phyloP scores from a whole-genome alignment of 2,329 filamentous ascomycete species.

The Fusarium abutilonis region DNA sequence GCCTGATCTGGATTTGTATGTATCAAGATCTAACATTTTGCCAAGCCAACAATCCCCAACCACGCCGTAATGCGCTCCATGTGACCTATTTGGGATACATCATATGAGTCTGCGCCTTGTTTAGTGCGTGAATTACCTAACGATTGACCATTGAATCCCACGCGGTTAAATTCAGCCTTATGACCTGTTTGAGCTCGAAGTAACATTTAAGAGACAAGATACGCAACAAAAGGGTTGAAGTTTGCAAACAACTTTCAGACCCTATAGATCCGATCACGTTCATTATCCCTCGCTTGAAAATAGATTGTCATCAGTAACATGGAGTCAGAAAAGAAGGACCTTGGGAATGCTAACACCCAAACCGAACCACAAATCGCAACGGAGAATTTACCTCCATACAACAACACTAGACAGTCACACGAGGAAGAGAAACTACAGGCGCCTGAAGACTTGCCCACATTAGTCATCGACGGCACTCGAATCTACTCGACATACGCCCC shows the following conservation, averaged over 20 bases:
- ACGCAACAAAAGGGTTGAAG: too few relatives aligned
- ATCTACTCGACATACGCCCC: constrained; percentile 38
- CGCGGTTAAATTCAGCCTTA: background rate
- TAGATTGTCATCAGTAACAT: background rate
- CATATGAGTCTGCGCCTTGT: constrained; percentile 14
- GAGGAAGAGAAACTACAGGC: constrained; percentile 1
- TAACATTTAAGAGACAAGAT: background rate
- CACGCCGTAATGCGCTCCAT: background rate
- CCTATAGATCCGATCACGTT: background rate
- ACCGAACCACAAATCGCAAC: background rate
- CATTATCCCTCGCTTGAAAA: background rate
- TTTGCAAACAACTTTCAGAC: too few relatives aligned
- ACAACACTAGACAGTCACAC: constrained; percentile 2
- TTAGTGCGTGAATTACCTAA: background rate
- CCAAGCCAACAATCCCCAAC: constrained; percentile 13
- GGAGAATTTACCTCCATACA: constrained; percentile 18
- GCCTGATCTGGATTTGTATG: background rate
- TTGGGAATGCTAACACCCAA: background rate
- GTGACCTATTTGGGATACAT: background rate
- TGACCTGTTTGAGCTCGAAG: fast-evolving
- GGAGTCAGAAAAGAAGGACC: background rate
- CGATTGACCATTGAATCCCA: background rate
- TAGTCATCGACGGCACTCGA: constrained; percentile 36
- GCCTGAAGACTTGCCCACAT: constrained; percentile 25
- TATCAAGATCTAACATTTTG: background rate